Evolutionary conservation across 371 early-diverging fungal species (phyloP), one percentile per base, ranked within the genome.

Genomic region (Circinella minor): DNA sequence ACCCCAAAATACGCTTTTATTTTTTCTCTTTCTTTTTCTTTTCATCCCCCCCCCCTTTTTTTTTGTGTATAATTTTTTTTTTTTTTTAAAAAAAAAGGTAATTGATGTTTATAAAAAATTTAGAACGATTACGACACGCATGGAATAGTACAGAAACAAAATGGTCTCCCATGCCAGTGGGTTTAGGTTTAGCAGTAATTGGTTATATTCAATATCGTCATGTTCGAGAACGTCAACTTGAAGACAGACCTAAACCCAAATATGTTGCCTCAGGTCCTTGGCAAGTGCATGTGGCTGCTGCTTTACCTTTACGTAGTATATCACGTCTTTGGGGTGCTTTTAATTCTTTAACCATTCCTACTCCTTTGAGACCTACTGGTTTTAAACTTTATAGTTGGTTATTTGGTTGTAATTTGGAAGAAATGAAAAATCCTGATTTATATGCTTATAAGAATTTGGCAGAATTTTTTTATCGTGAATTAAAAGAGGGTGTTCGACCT

Each of bases 381-480:
- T 94, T 91, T 74, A 83, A 81, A 55, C 48, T 92, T 1, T 99
- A 98, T 67, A 88, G 92, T 48, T 89, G 89, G 84, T 74, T 93
- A 18, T 99, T 97, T 79, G 92, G 92, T 61, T 97, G 98, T 79
- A 93, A 96, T 69, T 79, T 98, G 55, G 93, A 93, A 36, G 99
- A 99, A 76, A 95, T 97, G 94, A 88, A 88, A 68, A 92, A 94
- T 48, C 88, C 91, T 0, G 89, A 94, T 71, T 76, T 98, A 14
- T 84, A 76, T 15, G 75, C 82, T 18, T 99, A 96, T 75, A 89
- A 89, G 37, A 96, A 96, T 77, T 75, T 99, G 36, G 88, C 91
- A 34, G 85, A 89, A 17, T 99, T 98, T 78, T 99, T 99, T 67
- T 97, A 95, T 73, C 90, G 99, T 47, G 88, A 90, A 70, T 76